Evolutionary conservation across 73 alveolate species (phyloP), one percentile per base, ranked within the genome.

Genomic region (Stentor coeruleus): DNA sequence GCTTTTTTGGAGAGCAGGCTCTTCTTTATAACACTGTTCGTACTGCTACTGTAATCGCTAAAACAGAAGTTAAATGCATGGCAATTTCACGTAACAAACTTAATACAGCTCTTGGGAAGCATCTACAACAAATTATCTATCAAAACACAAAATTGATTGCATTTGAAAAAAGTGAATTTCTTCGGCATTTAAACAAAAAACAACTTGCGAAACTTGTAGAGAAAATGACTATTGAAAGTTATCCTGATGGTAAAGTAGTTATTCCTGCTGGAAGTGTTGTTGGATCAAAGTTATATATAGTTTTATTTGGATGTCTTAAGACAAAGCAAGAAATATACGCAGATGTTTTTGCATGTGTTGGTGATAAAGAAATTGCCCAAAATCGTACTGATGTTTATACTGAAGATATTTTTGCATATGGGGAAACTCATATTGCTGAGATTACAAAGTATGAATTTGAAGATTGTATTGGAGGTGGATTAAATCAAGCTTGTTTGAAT

Each of bases 11-110:
- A 4, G 90, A 74, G 37, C 81, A 57, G 39, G 87, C 93, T 20
- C 76, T 88, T 35, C 77, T 88, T 58, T 36, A 73, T 38, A 81
- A 86, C 36, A 81, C 59, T 33, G 84, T 82, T 39, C 40, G 92
- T 28, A 59, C 91, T 74, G 92, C 92, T 4, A 82, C 90, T 39
- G 90, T 86, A 3, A 59, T 14, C 74, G 92, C 92, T 35, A 33
- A 30, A 30, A 57, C n/a, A 15, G 89, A 66, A 15, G 81, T 66
- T 30, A 66, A 66, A 66, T 66, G 81, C 35, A 57, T 66, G 1
- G 49, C 49, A 1, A 66, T 66, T 28, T 20, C 37, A 20, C n/a
- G 81, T 30, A 57, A 66, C n/a, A 66, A 28, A 33, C 35, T 66
- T 20, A 66, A 20, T 15, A 66, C n/a, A 30, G 49, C 49, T 15